Conservation (phyloP, 108 stramenopile genomes). For the Cyclostephanos tholiformis region DNA sequence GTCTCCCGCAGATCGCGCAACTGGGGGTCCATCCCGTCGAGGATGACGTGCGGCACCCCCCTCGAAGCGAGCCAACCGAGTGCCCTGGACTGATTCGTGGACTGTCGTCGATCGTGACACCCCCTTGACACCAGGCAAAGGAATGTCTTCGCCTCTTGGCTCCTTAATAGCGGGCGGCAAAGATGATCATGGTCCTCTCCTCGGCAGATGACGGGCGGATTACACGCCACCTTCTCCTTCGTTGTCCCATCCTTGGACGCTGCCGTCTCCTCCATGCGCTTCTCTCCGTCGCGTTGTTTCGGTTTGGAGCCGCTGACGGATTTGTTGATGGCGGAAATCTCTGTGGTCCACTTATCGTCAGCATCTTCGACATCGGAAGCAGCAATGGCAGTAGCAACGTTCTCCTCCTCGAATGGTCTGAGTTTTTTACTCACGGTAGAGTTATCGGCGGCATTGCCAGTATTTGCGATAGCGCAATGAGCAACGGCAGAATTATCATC, state of each 20-base stretch:
- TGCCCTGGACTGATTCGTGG: slow-evolving; percentile 41
- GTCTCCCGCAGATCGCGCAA: slow-evolving; percentile 57
- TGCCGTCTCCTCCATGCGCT: neutral
- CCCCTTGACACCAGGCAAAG: slow-evolving; percentile 36
- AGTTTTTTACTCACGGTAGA: no score
- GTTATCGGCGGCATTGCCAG: no score
- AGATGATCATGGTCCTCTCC: neutral
- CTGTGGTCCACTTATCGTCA: neutral
- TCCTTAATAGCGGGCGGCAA: neutral
- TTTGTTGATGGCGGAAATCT: neutral
- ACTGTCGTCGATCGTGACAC: slow-evolving; percentile 37
- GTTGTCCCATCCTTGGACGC: neutral
- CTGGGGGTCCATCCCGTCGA: slow-evolving; percentile 65
- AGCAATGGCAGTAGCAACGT: no score
- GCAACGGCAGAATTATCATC: neutral
- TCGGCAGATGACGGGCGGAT: neutral
- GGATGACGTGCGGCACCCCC: slow-evolving; percentile 40
- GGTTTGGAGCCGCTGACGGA: neutral
- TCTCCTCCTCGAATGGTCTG: no score
- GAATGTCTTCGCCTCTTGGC: slow-evolving; percentile 33
- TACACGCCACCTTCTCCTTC: neutral
- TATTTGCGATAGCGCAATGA: no score
- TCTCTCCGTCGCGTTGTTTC: neutral
- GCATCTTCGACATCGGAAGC: no score
- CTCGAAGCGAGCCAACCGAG: slow-evolving; percentile 28